These are phyloP conservation scores for Phaffia tasmanica DNA, from an alignment of 768 basidiomycete genomes.

Conservation along the genomic window DNA sequence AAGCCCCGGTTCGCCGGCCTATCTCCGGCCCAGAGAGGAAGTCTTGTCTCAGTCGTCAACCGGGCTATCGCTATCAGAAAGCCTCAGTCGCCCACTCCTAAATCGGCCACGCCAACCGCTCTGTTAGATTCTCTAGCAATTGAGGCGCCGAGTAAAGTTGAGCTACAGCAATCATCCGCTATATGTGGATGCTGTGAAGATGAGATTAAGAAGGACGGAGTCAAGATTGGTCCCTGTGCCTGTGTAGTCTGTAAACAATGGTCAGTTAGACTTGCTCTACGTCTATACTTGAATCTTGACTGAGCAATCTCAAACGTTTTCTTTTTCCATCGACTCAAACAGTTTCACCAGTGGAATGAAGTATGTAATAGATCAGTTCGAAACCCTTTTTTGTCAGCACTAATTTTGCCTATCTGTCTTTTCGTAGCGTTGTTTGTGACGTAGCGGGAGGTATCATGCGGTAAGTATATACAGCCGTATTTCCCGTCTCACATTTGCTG, in stretches of 20 bases:
- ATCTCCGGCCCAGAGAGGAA: no score
- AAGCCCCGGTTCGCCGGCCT: no score
- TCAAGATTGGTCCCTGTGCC: slow-evolving; percentile 17
- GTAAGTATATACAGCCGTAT: neutral
- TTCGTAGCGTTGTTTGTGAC: slow-evolving; percentile 21
- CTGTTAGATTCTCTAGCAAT: no score
- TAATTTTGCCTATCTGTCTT: neutral
- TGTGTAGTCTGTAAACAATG: slow-evolving; percentile 14
- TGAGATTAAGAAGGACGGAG: slow-evolving; percentile 2
- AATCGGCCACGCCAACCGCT: no score
- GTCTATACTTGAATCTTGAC: neutral
- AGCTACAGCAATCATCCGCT: no score
- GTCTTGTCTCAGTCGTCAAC: no score
- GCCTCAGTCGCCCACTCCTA: no score
- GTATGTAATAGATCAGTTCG: neutral
- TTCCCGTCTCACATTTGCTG: neutral
- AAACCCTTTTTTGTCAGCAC: neutral
- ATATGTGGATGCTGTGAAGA: slow-evolving; percentile 16
- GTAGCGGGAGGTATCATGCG: slow-evolving; percentile 18
- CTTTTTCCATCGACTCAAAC: neutral
- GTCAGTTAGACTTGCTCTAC: neutral
- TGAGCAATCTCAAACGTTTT: neutral
- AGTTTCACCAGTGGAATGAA: slow-evolving; percentile 25
- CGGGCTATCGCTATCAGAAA: no score
- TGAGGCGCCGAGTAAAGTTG: no score